Conservation (phyloP, 192 early-diverging fungal genomes). For the Coemansia pectinata region DNA sequence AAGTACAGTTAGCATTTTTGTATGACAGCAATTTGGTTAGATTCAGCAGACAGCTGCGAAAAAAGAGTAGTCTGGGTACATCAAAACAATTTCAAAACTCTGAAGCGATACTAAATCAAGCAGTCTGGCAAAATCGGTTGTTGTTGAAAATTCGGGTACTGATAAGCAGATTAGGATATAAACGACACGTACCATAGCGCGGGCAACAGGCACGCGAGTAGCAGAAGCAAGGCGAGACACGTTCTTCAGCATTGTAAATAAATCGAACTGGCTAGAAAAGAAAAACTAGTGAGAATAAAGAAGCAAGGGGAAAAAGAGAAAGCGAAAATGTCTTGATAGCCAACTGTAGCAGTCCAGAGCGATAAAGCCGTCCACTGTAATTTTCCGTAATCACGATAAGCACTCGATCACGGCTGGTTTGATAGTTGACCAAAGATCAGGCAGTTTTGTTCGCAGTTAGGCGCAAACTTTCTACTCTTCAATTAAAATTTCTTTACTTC, state of each 20-base stretch:
- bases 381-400: constrained; percentile 12
- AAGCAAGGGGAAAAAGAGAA: constrained; percentile 18
- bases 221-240: constrained; percentile 52
- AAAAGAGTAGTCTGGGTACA: not conserved
- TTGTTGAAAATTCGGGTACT: not conserved
- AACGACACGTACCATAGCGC: constrained; percentile 51
- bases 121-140: not conserved
- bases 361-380: constrained; percentile 11
- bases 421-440: not conserved
- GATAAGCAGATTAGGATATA: constrained; percentile 5
- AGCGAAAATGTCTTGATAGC: not conserved
- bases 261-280: constrained; percentile 39
- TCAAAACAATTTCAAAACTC: not conserved
- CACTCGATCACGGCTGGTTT: not conserved
- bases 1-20: not conserved
- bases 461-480: not conserved
- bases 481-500: not conserved
- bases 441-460: not conserved
- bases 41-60: not conserved
- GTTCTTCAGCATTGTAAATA: constrained; percentile 57
- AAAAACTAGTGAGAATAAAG: constrained; percentile 9
- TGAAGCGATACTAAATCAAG: not conserved
- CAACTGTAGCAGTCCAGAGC: not conserved
- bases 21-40: not conserved
- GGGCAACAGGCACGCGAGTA: constrained; percentile 50